phyloP scores from a whole-genome alignment of 2,329 filamentous ascomycete genomes.

The Xylogone sp. region DNA sequence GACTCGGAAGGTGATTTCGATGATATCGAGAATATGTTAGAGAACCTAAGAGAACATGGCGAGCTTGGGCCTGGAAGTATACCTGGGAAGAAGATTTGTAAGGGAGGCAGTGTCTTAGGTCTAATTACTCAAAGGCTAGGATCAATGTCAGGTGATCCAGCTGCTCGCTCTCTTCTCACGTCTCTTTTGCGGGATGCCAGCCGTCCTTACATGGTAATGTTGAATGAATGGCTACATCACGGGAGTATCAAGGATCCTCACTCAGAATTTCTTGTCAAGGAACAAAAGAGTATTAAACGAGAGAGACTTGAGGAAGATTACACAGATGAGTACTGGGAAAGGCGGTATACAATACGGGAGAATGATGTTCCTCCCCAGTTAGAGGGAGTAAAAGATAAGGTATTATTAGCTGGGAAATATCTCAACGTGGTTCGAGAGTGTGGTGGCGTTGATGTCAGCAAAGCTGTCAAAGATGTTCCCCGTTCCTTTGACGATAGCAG shows the following conservation, averaged over 20 bases:
- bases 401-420: constrained; percentile 93
- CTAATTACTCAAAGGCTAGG: constrained; percentile 81
- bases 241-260: constrained; percentile 94
- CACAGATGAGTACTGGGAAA: constrained; percentile 99
- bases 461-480: constrained; percentile 83
- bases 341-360: constrained; percentile 90
- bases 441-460: constrained; percentile 90
- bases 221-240: constrained; percentile 98
- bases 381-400: constrained; percentile 87
- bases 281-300: constrained; percentile 90
- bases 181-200: constrained; percentile 83
- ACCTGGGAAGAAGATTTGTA: constrained; percentile 86
- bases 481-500: constrained; percentile 86
- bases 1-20: constrained; percentile 62
- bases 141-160: constrained; percentile 89
- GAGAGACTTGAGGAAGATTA: constrained; percentile 94
- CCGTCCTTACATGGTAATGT: constrained; percentile 93
- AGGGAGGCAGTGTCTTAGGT: constrained; percentile 92
- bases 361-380: constrained; percentile 90
- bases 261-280: constrained; percentile 89
- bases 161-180: constrained; percentile 76
- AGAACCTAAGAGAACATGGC: constrained; percentile 82
- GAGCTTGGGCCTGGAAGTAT: constrained; percentile 76
- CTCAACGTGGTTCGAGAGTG: constrained; percentile 97
- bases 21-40: constrained; percentile 89